phyloP scores from a whole-genome alignment of 139 green algal genomes.

The Gonium pectorale region DNA sequence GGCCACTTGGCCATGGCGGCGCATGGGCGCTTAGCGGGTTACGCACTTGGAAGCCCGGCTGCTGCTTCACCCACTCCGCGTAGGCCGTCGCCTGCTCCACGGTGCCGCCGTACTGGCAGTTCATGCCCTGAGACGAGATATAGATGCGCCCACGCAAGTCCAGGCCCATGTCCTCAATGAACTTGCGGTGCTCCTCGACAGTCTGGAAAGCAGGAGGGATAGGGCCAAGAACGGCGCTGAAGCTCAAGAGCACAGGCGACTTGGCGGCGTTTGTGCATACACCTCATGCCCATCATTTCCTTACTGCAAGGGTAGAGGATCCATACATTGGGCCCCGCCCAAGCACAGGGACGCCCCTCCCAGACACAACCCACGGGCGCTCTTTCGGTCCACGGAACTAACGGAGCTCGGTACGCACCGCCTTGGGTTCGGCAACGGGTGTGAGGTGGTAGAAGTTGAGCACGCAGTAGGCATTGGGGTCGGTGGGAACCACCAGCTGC shows the following conservation, averaged over 20 bases:
- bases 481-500: slow-evolving; percentile 4
- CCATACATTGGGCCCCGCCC: too few species aligned
- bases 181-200: slow-evolving; percentile 56
- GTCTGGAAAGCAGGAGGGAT: slow-evolving; percentile 45
- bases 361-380: too few species aligned
- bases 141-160: slow-evolving; percentile 93
- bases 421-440: slow-evolving; percentile 74
- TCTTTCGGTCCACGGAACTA: too few species aligned
- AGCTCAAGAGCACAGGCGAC: too few species aligned
- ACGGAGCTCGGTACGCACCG: too few species aligned
- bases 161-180: slow-evolving; percentile 36
- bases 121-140: slow-evolving; percentile 95
- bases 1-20: too few species aligned
- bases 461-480: slow-evolving; percentile 66
- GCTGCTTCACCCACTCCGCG: slow-evolving; percentile 75
- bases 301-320: too few species aligned
- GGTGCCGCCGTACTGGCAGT: slow-evolving; percentile 90
- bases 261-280: too few species aligned
- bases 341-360: too few species aligned
- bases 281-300: too few species aligned
- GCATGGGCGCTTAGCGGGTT: too few species aligned
- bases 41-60: slow-evolving; percentile 76
- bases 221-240: too few species aligned
- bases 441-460: slow-evolving; percentile 98
- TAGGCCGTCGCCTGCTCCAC: slow-evolving; percentile 77